Evolutionary conservation across 2,329 filamentous ascomycete genomes (phyloP).

Genomic region (Xenoacremonium recifei): DNA sequence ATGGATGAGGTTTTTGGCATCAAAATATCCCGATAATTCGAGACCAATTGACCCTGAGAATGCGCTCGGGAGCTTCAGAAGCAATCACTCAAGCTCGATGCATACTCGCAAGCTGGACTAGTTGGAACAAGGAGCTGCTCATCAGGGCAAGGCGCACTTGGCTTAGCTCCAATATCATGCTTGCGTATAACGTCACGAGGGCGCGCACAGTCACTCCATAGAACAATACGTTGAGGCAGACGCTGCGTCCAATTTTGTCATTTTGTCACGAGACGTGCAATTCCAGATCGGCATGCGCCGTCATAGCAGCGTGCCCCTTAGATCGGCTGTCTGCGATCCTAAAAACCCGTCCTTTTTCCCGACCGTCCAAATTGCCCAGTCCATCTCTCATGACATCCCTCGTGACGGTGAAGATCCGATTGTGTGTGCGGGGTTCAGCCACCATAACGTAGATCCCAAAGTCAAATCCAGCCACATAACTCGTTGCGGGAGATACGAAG

Average conservation of each 20-base stretch:
- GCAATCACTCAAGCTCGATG: no score
- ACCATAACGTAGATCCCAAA: slow-evolving; percentile 26
- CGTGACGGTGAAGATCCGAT: slow-evolving; percentile 27
- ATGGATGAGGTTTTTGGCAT: no score
- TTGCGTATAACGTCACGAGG: no score
- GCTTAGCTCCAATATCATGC: no score
- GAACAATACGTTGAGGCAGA: slow-evolving; percentile 6
- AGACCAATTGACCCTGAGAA: no score
- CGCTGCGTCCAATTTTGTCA: slow-evolving; percentile 21
- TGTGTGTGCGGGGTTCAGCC: slow-evolving; percentile 27
- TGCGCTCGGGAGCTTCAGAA: no score
- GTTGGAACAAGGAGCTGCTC: no score
- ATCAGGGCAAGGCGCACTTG: no score
- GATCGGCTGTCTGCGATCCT: slow-evolving; percentile 24
- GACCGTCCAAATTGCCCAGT: slow-evolving; percentile 31
- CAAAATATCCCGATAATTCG: no score
- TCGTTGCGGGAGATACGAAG: slow-evolving; percentile 16
- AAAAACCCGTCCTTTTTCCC: slow-evolving; percentile 31
- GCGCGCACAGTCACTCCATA: neutral
- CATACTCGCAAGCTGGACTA: no score
- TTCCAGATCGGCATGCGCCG: slow-evolving; percentile 22
- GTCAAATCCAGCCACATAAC: slow-evolving; percentile 24
- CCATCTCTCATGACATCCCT: slow-evolving; percentile 29
- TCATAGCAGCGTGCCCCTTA: slow-evolving; percentile 25
- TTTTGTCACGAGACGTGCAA: slow-evolving; percentile 25